A percentile compares a stretch with the other conserved stretches of the same genome.
These are phyloP conservation scores for Corynespora cassiicola DNA, from an alignment of 2,329 filamentous ascomycete species.

Conservation along the genomic window DNA sequence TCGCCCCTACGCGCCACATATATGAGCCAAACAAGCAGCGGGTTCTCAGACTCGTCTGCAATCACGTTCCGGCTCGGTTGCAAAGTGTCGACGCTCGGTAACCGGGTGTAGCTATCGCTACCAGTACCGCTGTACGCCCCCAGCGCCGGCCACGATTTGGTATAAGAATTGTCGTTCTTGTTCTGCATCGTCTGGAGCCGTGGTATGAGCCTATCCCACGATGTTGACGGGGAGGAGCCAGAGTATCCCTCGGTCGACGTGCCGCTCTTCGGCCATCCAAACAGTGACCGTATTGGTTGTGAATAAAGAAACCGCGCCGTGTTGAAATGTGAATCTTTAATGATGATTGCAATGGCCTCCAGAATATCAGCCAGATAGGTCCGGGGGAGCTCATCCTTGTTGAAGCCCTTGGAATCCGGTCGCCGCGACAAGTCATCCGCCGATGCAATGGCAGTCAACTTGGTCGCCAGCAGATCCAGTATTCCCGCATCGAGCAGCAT, in stretches of 20 bases:
- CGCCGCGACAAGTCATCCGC: constrained; percentile 28
- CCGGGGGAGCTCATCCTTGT: constrained; percentile 44
- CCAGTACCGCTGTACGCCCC: constrained; percentile 36
- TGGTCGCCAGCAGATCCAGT: constrained; percentile 77
- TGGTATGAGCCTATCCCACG: constrained; percentile 46
- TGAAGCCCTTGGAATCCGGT: constrained; percentile 20
- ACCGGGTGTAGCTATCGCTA: constrained; percentile 36
- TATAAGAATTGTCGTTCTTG: constrained; percentile 48
- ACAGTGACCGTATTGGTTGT: constrained; percentile 43
- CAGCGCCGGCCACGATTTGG: constrained; percentile 52
- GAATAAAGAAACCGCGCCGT: constrained; percentile 66
- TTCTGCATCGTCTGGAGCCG: constrained; percentile 46
- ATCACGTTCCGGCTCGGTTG: constrained; percentile 34
- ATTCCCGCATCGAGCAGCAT: constrained; percentile 75
- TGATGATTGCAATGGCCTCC: constrained; percentile 77
- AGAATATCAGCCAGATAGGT: constrained; percentile 73
- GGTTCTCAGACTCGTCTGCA: constrained; percentile 53
- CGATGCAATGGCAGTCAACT: constrained; percentile 59
- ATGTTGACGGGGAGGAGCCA: constrained; percentile 18
- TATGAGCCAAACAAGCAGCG: constrained; percentile 56
- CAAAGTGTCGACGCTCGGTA: constrained; percentile 41
- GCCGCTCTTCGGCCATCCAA: constrained; percentile 36
- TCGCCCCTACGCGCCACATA: constrained; percentile 51
- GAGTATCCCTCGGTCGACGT: constrained; percentile 21
- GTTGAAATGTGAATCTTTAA: constrained; percentile 79